Evolutionary conservation across 1,139 yeast genomes (phyloP), one percentile per base, ranked within the genome.

Genomic region (Casaregolazyma lundiana): DNA sequence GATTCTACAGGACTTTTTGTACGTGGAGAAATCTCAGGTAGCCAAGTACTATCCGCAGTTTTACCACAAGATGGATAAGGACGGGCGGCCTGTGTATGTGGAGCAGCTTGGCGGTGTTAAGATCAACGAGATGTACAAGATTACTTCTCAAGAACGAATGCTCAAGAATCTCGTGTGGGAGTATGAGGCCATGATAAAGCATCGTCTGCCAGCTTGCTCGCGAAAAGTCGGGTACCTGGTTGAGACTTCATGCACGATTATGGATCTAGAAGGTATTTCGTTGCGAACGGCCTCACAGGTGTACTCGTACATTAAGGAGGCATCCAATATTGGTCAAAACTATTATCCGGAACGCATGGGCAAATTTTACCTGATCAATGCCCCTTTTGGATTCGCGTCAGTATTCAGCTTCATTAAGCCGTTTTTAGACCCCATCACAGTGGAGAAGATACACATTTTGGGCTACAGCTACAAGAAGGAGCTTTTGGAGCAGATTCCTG

Each of bases 341-440:
- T 92, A 85, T 69, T 92, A 92, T 67, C 98, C 98, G n/a, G 98
- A 92, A 74, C 84, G 98, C 70, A 90, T 92, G 97, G 97, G 98
- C 62, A 89, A 88, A 69, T 92, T 92, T 65, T 92, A 88, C 71
- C 73, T 90, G 62, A 87, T 92, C 70, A 92, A 92, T 65, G 96
- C 98, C 1, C 98, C 98, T 53, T 92, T 89, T 66, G 98, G 98
- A 4, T 92, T 92, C 70, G 81, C 96, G 35, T 83, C 97, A 41
- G 97, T 95, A 34, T 92, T 92, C 76, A 80, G 80, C 65, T 66
- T 90, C 52, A 87, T 92, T 72, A 89, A 88, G 72, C 92, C 95
- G 50, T 90, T 92, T 70, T 77, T 92, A 63, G 98, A 92, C 66
- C 97, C 97, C 4, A 97, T 92, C 48, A 92, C 98, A n/a, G 97